These are phyloP conservation scores for Mortierella sp. DNA, from an alignment of 371 early-diverging fungal genomes.

Conservation along the genomic window DNA sequence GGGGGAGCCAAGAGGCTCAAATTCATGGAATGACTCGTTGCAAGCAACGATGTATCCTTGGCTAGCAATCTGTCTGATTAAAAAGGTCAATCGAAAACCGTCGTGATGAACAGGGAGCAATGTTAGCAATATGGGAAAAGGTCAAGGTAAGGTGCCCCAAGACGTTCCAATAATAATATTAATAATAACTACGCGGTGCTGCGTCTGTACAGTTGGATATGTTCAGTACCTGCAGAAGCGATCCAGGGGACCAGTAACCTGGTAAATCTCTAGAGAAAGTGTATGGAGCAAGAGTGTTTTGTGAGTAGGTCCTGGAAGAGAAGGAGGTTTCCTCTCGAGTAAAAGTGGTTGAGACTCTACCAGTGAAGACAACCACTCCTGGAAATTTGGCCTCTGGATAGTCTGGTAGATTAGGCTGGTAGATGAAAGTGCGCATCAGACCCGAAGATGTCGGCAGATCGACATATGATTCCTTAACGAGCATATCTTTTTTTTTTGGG, in stretches of 20 bases:
- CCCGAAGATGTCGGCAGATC: conserved; percentile 56
- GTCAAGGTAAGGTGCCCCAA: background rate
- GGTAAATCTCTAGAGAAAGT: conserved; percentile 55
- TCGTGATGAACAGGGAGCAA: too few species aligned
- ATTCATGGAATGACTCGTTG: conserved; percentile 68
- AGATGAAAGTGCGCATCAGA: conserved; percentile 56
- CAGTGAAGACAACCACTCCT: conserved; percentile 63
- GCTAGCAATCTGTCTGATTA: conserved; percentile 51
- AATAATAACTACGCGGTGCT: background rate
- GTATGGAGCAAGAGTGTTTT: background rate
- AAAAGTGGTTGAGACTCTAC: conserved; percentile 10
- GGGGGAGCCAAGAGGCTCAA: conserved; percentile 57
- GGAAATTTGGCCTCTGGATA: conserved; percentile 60
- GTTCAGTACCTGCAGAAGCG: conserved; percentile 61
- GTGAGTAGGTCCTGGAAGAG: background rate
- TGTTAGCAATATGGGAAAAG: too few species aligned
- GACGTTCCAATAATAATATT: background rate
- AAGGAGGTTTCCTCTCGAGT: background rate
- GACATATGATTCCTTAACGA: conserved; percentile 55
- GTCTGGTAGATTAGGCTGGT: conserved; percentile 54
- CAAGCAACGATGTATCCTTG: conserved; percentile 60
- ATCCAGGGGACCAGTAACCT: conserved; percentile 64
- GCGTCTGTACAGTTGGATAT: background rate
- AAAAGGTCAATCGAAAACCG: background rate
- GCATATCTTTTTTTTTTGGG: conserved; percentile 31